These are phyloP conservation scores for Tardiomyces depauwii DNA, from an alignment of 1,139 yeast species.

Conservation along the genomic window DNA sequence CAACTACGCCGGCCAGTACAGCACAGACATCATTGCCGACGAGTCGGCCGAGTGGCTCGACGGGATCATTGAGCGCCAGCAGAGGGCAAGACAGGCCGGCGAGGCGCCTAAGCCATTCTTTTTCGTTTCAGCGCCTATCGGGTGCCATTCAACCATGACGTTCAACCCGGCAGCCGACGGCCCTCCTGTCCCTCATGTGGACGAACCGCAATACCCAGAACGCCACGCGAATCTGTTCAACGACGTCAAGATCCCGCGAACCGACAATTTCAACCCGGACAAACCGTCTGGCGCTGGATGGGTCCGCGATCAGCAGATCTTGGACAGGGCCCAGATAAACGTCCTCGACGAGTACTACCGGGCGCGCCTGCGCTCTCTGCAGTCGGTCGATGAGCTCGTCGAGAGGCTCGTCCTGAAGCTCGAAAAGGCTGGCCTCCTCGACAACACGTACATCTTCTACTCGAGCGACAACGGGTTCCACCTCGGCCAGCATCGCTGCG, in stretches of 20 bases:
- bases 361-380: conserved; percentile 4
- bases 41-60: conserved; percentile 4
- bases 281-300: conserved; percentile 2
- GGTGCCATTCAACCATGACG: conserved; percentile 3
- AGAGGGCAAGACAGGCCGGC: background rate
- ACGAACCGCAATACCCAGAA: conserved; percentile 2
- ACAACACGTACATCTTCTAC: conserved; percentile 5
- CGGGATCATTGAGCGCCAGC: background rate
- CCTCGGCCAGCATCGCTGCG: conserved; percentile 4
- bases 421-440: conserved; percentile 3
- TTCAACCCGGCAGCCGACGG: background rate
- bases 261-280: conserved; percentile 5
- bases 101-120: conserved; percentile 4
- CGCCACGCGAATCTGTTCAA: conserved; percentile 4
- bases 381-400: conserved; percentile 5
- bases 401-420: conserved; percentile 3
- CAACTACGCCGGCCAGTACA: conserved; percentile 2
- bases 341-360: conserved; percentile 5
- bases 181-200: background rate
- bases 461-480: conserved; percentile 6
- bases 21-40: conserved; percentile 4
- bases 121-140: conserved; percentile 4
- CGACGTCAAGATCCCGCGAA: conserved; percentile 5
- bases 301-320: background rate
- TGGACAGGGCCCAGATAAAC: background rate